Conservation (phyloP, 2,329 filamentous ascomycete species). For the Ophiobolus disseminans region DNA sequence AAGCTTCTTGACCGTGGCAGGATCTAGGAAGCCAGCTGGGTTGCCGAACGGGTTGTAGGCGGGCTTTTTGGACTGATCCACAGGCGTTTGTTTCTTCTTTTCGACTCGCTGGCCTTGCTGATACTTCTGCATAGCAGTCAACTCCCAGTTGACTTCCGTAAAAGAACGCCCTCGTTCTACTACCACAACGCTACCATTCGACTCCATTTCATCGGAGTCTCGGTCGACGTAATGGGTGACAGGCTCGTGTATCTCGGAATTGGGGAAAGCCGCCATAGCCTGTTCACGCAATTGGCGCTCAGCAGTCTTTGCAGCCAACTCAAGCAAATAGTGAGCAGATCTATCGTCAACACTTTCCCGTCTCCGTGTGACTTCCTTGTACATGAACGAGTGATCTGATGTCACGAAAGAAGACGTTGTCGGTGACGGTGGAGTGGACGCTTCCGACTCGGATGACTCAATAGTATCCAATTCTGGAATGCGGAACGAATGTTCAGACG, state of each 20-base stretch:
- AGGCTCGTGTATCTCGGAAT: constrained; percentile 71
- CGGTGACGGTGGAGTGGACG: constrained; percentile 55
- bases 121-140: constrained; percentile 81
- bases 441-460: constrained; percentile 65
- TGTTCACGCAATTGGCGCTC: constrained; percentile 80
- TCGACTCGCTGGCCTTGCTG: constrained; percentile 64
- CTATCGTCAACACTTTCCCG: constrained; percentile 76
- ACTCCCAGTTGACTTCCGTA: constrained; percentile 72
- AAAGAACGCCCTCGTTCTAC: constrained; percentile 67
- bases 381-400: constrained; percentile 58
- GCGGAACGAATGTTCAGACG: constrained; percentile 63
- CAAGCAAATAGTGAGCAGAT: constrained; percentile 77
- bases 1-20: constrained; percentile 33
- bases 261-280: constrained; percentile 78
- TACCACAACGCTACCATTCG: constrained; percentile 18
- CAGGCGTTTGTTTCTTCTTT: constrained; percentile 33
- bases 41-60: constrained; percentile 49
- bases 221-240: constrained; percentile 75
- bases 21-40: constrained; percentile 38
- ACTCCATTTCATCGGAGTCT: constrained; percentile 55
- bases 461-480: constrained; percentile 68
- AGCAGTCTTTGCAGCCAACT: constrained; percentile 79
- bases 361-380: constrained; percentile 62
- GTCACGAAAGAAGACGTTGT: constrained; percentile 54
- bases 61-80: constrained; percentile 20